Conservation (phyloP, 306 rosid species). For the Sindora glabra region DNA sequence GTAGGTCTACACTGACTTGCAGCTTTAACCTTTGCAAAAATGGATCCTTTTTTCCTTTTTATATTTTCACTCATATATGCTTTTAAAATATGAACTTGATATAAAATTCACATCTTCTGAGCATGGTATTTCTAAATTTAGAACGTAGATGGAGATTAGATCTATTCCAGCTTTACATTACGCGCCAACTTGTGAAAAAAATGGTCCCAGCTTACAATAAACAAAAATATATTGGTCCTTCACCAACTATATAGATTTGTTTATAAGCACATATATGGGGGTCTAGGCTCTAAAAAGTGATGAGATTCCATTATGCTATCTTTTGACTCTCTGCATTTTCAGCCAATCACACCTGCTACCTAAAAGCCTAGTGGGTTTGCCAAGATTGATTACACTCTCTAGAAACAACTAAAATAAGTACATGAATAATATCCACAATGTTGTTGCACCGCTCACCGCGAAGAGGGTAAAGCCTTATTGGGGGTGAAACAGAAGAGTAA, state of each 20-base stretch:
- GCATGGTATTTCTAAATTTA: no score
- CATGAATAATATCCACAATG: no score
- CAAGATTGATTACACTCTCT: not conserved
- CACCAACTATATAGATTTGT: not conserved
- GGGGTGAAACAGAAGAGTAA: no score
- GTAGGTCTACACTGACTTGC: no score
- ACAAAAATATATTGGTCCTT: not conserved
- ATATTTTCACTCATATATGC: no score
- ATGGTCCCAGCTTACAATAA: not conserved
- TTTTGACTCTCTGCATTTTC: conserved; percentile 6
- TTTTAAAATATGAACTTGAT: no score
- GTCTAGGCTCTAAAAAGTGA: conserved; percentile 12
- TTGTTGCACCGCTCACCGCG: no score
- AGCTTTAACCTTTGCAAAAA: no score
- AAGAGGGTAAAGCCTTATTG: no score
- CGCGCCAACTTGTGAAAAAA: not conserved
- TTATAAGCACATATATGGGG: not conserved
- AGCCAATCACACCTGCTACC: conserved; percentile 22
- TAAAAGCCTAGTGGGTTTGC: not conserved
- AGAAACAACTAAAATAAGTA: not conserved
- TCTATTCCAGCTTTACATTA: not conserved
- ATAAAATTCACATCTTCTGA: no score
- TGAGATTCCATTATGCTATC: not conserved
- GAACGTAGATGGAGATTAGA: no score
- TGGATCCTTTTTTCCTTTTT: no score